Conservation (phyloP, 345 rosid genomes). For the Gossypioides kirkii region DNA sequence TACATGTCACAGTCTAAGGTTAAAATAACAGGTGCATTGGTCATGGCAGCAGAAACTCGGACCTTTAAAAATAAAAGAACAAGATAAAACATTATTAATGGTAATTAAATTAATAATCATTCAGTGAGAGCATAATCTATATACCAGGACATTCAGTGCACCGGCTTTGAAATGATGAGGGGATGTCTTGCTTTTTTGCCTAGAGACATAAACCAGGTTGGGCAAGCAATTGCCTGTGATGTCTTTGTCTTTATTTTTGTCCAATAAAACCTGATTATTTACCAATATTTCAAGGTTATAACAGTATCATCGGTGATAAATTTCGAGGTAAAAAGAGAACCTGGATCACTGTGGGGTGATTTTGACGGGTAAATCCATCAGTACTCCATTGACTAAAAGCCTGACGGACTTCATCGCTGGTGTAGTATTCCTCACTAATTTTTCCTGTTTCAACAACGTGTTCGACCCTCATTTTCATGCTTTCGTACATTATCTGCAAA, state of each 20-base stretch:
- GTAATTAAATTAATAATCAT: not conserved
- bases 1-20: constrained; percentile 79
- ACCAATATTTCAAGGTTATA: not conserved
- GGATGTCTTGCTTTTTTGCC: constrained; percentile 25
- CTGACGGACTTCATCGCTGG: constrained; percentile 12
- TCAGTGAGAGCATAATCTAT: not conserved
- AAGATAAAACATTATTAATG: not conserved
- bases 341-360: constrained; percentile 60
- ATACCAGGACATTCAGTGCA: constrained; percentile 28
- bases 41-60: constrained; percentile 64
- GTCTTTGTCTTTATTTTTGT: constrained; percentile 22
- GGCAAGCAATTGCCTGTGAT: constrained; percentile 20
- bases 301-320: not conserved
- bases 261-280: constrained; percentile 26
- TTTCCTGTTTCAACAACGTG: constrained; percentile 33
- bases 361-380: constrained; percentile 28
- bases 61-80: constrained; percentile 29
- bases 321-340: constrained; percentile 11
- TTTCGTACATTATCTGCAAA: constrained; percentile 40
- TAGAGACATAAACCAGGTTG: constrained; percentile 29
- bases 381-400: constrained; percentile 33
- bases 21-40: constrained; percentile 61
- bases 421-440: constrained; percentile 23
- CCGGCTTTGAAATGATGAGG: constrained; percentile 41
- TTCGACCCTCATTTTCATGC: constrained; percentile 39